Evolutionary conservation across 441 rosid genomes (phyloP), one percentile per base, ranked within the genome.

Genomic region (Gossypium davidsonii): DNA sequence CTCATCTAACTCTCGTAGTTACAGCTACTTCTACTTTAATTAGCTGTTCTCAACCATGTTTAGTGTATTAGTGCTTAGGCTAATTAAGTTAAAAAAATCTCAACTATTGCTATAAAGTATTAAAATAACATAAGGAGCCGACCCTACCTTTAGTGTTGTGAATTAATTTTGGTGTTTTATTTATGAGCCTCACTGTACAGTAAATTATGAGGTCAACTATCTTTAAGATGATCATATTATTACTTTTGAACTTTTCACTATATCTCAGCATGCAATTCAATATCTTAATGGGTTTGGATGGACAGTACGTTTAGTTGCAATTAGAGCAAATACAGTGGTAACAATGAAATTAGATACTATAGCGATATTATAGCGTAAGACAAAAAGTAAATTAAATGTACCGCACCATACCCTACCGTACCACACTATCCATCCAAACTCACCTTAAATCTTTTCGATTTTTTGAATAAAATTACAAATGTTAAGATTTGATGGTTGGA

Each of bases 361-460:
- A 28, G 0, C 5, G 5, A 28, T 3, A 3, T 1, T 28, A 0
- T 28, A 0, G 4, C 5, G 0, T 0, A 0, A 28, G 31, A 28
- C 0, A 28, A 28, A 28, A 28, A 28, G 0, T 28, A 28, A 28
- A 28, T 28, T 28, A 3, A 28, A 28, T 26, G 0, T 0, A 26
- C 3, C 0, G 1, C 0, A 28, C 0, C 1, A 26, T 0, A 3
- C 5, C 1, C 0, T 0, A 3, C 3, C 28, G 28, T 2, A 2
- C 28, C 3, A 0, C 0, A 25, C 5, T 0, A 3, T 0, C 0
- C 1, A 4, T 3, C 5, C 1, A 28, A 28, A 3, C 1, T 3
- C 1, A 28, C 0, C 1, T 0, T 28, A 3, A 31, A 0, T 31
- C 6, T 42, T 42, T 42, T 42, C 0, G 0, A n/a, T n/a, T n/a